A percentile compares a stretch with the other conserved stretches of the same genome.
Conservation (phyloP, 257 asterid species). For the Prunella vulgaris region DNA sequence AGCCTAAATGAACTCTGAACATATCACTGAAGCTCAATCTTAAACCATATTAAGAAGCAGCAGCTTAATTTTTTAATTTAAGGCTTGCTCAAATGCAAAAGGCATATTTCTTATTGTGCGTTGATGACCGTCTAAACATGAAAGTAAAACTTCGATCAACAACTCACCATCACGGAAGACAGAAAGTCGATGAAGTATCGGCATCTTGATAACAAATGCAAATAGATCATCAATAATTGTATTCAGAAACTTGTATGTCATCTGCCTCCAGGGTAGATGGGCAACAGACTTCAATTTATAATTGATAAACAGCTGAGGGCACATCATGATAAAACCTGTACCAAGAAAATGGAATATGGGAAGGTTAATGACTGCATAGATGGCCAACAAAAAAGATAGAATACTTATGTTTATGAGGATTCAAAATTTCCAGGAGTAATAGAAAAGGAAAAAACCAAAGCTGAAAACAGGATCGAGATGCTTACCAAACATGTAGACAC, state of each 20-base stretch:
- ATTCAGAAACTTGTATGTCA: slow-evolving; percentile 94
- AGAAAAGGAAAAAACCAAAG: neutral
- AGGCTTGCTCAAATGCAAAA: neutral
- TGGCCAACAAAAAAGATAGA: neutral
- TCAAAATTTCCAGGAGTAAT: neutral
- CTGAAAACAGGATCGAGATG: slow-evolving; percentile 22
- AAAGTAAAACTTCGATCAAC: neutral
- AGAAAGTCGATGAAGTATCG: slow-evolving; percentile 84
- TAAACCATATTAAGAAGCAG: neutral
- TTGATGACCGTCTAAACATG: neutral
- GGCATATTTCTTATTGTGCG: neutral
- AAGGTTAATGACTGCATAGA: neutral
- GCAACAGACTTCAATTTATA: slow-evolving; percentile 95
- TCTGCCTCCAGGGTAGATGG: slow-evolving; percentile 99
- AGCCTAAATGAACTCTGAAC: neutral
- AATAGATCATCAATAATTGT: slow-evolving; percentile 97
- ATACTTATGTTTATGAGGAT: neutral
- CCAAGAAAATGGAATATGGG: slow-evolving; percentile 11
- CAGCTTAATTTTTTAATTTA: neutral
- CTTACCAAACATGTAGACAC: slow-evolving; percentile 98
- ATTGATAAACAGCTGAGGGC: slow-evolving; percentile 61
- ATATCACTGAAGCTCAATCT: neutral
- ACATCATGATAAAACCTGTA: slow-evolving; percentile 98
- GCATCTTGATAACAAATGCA: slow-evolving; percentile 98
- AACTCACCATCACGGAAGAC: slow-evolving; percentile 99